Evolutionary conservation across 2,329 filamentous ascomycete species (phyloP), one percentile per base, ranked within the genome.

Genomic region (Beauveria rudraprayagi): DNA sequence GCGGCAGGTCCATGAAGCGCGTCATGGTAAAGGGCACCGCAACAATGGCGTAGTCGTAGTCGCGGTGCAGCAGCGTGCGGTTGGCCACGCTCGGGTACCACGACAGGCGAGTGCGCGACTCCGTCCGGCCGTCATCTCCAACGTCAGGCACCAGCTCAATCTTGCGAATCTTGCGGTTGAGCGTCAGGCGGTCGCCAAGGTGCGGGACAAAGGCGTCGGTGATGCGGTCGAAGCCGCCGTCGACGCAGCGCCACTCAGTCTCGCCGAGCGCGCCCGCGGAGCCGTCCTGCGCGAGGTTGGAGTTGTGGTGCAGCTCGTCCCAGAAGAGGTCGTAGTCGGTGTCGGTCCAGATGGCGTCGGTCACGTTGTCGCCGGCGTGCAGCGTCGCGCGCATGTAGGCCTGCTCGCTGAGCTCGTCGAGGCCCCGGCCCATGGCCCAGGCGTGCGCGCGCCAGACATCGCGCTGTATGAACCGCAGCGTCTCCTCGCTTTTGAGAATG

Each of bases 31-130:
- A 73, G 14, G 70, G 71, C 1, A 67, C 67, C 11, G 71, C 67
- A 61, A 72, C 67, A 50, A 73, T 67, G n/a, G 70, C 68, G 61
- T 72, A 72, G 63, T 73, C 70, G 56, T 72, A 73, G 22, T 67
- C 65, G 40, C 68, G 68, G 17, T 63, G 69, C 17, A 67, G 34
- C 28, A 37, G 40, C 6, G 61, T 60, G 37, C 56, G 44, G 43
- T 62, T 60, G 40, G 40, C 26, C 17, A 46, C 30, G 40, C 46
- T 47, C 41, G 51, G 59, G 26, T 43, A 61, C 59, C 56, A 60
- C 5, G 61, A 62, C 10, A 60, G 30, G 7, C 51, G 44, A 1
- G 61, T 62, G 44, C 37, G 43, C 17, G 34, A 37, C 11, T 1
- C 19, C 26, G 40, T 24, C 26, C 24, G 40, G 41, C 41, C 41